Base-by-base conservation (phyloP, 192 early-diverging fungal genomes). In the Linnemannia elongata region DNA sequence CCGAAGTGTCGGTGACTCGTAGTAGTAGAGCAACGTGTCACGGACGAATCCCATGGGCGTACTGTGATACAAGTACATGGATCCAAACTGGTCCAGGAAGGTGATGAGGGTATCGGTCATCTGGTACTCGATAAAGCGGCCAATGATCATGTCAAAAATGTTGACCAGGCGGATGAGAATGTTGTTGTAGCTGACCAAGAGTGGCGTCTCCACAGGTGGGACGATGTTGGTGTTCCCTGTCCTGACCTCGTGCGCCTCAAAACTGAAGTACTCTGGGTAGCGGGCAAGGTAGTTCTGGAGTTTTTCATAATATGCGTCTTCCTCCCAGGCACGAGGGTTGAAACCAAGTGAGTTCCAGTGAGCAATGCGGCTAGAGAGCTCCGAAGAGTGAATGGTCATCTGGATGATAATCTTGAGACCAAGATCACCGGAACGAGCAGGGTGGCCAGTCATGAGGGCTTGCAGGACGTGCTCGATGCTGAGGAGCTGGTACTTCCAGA, bases 241-340 rank as follows among this genome's bases (percentile, higher is more conserved):
- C 44, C 85, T 90, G 76, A 92, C 91, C 47, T 93, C 91, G 75
- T 90, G 91, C 2, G 93, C 94, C 72, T 96, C 96, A 82, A 93
- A 94, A 82, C 94, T 92, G 82, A 93, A 94, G 81, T 91, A 95
- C 82, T 96, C 96, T 22, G 95, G 96, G 78, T 92, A 96, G 17
- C 89, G 88, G 27, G 91, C 78, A 45, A 95, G 78, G 74, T 95
- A 96, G 38, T 87, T 87, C 69, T 90, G 88, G 35, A 95, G 81
- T 74, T 95, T 95, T 52, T 90, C 88, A 85, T 93, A 92, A 41
- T 93, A 92, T n/a, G 89, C 88, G 80, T 93, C 91, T 83, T 96
- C 96, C 24, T 91, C 89, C 96, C 96, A 96, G 66, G 93, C 92
- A 13, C 94, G 88, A 69, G 91, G 90, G 69, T 87, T 91, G 78